Evolutionary conservation across 2,329 filamentous ascomycete genomes (phyloP).

Genomic region (Botrytis galanthina): DNA sequence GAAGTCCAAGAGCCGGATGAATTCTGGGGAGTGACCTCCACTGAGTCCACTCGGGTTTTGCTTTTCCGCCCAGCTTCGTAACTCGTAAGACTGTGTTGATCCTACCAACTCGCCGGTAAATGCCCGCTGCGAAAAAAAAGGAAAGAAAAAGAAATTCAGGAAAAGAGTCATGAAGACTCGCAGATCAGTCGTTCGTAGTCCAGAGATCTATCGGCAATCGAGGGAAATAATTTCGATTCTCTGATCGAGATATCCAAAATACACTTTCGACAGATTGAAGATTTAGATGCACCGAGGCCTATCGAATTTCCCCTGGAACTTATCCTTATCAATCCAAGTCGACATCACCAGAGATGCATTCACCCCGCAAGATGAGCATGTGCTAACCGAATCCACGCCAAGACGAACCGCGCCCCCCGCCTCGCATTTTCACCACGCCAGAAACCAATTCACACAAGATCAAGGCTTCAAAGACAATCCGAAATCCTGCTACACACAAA

Average conservation of each 20-base stretch:
- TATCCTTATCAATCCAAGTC: slow-evolving; percentile 6
- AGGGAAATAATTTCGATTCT: background rate
- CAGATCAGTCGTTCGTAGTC: background rate
- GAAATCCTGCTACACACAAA: background rate
- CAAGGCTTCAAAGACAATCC: background rate
- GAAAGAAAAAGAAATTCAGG: background rate
- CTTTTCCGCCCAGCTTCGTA: background rate
- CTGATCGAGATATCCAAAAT: background rate
- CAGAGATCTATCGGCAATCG: background rate
- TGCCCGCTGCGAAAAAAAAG: background rate
- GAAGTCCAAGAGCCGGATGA: background rate
- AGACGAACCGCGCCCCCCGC: background rate
- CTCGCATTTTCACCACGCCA: background rate
- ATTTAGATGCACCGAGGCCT: slow-evolving; percentile 15
- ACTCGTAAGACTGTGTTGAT: background rate
- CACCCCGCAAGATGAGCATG: background rate
- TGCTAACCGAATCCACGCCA: background rate
- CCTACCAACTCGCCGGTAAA: background rate
- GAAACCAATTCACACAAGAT: background rate
- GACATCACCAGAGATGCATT: background rate
- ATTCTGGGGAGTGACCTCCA: background rate
- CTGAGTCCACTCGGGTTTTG: background rate
- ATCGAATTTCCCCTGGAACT: background rate
- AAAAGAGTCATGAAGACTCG: background rate
- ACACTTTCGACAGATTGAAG: slow-evolving; percentile 3